phyloP scores from a whole-genome alignment of 345 rosid species.

The Erucastrum elatum region DNA sequence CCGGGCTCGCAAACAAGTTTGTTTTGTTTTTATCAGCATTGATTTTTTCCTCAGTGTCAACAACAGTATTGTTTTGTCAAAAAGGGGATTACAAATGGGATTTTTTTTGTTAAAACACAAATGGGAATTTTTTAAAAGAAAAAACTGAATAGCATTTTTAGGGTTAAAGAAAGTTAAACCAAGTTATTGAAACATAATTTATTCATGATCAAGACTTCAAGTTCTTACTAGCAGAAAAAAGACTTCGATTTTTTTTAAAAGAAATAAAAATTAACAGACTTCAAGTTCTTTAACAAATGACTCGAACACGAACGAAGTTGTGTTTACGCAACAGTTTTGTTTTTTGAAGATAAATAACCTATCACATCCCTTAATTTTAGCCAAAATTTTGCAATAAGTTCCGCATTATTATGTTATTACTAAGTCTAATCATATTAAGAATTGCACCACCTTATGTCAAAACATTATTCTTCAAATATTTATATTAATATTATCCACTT shows the following conservation, averaged over 20 bases:
- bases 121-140: too few species aligned
- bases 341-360: not conserved
- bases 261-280: not conserved
- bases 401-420: not conserved
- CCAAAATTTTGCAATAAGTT: conserved; percentile 6
- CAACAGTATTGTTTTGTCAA: not conserved
- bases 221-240: too few species aligned
- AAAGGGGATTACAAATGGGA: not conserved
- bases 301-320: not conserved
- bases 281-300: not conserved
- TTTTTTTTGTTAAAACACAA: too few species aligned
- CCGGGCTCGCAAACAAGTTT: not conserved
- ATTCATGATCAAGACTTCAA: too few species aligned
- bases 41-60: not conserved
- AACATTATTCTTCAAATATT: not conserved
- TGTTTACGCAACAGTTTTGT: not conserved
- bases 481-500: conserved; percentile 20
- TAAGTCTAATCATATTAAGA: conserved; percentile 1
- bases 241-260: too few species aligned
- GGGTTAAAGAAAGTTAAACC: too few species aligned
- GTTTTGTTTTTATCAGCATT: not conserved
- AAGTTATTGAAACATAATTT: too few species aligned
- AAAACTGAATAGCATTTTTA: too few species aligned
- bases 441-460: not conserved
- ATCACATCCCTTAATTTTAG: conserved; percentile 15